Evolutionary conservation across 2,329 filamentous ascomycete genomes (phyloP).

Genomic region (Madurella mycetomatis): DNA sequence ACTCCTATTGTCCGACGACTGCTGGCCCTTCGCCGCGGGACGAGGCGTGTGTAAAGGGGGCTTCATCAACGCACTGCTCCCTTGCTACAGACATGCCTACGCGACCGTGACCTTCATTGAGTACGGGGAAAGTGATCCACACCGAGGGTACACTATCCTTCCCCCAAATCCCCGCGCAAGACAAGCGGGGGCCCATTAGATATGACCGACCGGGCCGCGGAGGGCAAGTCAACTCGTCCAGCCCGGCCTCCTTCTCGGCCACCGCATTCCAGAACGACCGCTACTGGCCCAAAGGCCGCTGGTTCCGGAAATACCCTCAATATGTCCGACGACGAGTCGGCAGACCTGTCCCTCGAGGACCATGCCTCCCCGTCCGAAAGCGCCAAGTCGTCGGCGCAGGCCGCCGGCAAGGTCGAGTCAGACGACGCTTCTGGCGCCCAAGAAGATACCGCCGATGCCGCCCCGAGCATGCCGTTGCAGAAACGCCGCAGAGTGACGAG

Average conservation of each 20-base stretch:
- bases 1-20: neutral
- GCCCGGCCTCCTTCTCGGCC: conserved; percentile 20
- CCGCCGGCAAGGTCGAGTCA: conserved; percentile 34
- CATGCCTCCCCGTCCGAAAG: conserved; percentile 39
- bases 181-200: neutral
- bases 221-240: conserved; percentile 15
- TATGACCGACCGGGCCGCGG: conserved; percentile 16
- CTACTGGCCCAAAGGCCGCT: conserved; percentile 16
- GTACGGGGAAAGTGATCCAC: conserved; percentile 3
- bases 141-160: neutral
- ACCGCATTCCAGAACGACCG: conserved; percentile 18
- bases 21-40: neutral
- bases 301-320: conserved; percentile 33
- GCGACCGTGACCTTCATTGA: neutral
- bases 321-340: conserved; percentile 43
- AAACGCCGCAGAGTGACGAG: conserved; percentile 75
- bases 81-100: conserved; percentile 5
- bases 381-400: conserved; percentile 34
- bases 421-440: conserved; percentile 30
- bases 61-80: neutral
- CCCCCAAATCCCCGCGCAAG: neutral
- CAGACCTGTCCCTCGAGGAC: conserved; percentile 23
- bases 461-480: conserved; percentile 57
- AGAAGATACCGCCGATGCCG: conserved; percentile 14
- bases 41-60: neutral